These are phyloP conservation scores for Cystobasidiopsis lactophilus DNA, from an alignment of 768 basidiomycete genomes.

Conservation along the genomic window DNA sequence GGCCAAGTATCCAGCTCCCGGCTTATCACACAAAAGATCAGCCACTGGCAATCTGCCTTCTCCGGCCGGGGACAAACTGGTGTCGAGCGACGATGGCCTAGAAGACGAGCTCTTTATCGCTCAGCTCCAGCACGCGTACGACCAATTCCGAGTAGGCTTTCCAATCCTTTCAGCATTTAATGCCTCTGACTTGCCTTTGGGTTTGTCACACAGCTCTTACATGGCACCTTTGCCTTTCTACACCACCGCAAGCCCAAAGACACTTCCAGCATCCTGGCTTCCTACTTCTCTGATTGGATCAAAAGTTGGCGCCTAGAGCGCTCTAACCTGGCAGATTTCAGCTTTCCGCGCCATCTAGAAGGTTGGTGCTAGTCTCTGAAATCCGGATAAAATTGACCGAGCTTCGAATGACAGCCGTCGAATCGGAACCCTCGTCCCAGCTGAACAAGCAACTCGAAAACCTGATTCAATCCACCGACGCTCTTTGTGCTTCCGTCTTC, in stretches of 20 bases:
- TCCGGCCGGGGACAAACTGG: background rate
- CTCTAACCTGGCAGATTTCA: background rate
- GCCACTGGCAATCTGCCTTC: background rate
- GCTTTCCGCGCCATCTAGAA: background rate
- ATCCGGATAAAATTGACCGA: background rate
- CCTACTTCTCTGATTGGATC: background rate
- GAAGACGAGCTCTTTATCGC: slow-evolving; percentile 1
- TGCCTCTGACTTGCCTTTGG: background rate
- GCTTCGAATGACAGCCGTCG: background rate
- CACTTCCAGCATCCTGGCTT: background rate
- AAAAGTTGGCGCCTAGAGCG: background rate
- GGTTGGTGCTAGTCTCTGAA: background rate
- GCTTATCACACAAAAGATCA: too few relatives aligned
- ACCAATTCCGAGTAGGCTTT: background rate
- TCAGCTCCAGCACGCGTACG: background rate
- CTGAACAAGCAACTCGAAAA: background rate
- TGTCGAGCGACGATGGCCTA: background rate
- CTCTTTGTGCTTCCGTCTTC: background rate
- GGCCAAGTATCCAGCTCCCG: background rate
- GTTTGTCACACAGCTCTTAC: background rate
- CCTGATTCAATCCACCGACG: background rate
- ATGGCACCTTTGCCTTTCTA: background rate
- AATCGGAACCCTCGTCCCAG: background rate
- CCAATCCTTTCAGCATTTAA: background rate
- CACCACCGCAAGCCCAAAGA: background rate